Evolutionary conservation across 1,284 basidiomycete species (phyloP).

Genomic region (Anthracocystis setariae): DNA sequence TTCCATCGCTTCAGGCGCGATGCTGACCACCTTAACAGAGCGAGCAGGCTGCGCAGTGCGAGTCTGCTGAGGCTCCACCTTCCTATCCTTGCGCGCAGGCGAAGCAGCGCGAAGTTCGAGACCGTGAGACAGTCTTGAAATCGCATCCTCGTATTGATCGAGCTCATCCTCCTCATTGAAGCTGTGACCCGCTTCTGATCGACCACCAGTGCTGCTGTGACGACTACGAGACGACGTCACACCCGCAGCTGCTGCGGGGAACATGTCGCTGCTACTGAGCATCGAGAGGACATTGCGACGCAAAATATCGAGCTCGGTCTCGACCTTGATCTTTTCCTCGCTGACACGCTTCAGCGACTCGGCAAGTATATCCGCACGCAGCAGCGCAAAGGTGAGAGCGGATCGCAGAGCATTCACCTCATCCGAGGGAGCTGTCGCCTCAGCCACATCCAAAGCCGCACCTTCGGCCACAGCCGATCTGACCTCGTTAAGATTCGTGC

Average conservation of each 20-base stretch:
- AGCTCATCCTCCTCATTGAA: slow-evolving; percentile 4
- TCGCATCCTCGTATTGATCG: not conserved
- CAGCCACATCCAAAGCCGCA: not conserved
- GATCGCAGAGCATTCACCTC: slow-evolving; percentile 28
- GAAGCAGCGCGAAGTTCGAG: not conserved
- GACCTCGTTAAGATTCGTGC: not conserved
- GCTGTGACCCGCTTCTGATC: not conserved
- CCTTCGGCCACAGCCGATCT: not conserved
- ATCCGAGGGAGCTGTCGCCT: not conserved
- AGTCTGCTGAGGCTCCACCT: not conserved
- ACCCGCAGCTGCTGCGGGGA: not conserved
- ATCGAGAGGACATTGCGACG: slow-evolving; percentile 36
- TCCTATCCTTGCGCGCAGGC: not conserved
- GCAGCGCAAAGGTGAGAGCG: slow-evolving; percentile 30
- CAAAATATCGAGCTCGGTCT: slow-evolving; percentile 28
- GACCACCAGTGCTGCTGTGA: not conserved
- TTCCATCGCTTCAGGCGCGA: not conserved
- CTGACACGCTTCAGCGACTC: slow-evolving; percentile 15
- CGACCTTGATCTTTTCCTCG: slow-evolving; percentile 26
- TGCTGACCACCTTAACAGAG: not conserved
- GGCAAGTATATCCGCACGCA: slow-evolving; percentile 21
- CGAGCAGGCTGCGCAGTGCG: slow-evolving; percentile 5
- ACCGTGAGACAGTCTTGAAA: not conserved
- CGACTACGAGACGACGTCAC: not conserved
- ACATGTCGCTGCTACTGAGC: slow-evolving; percentile 19